Evolutionary conservation across 768 basidiomycete species (phyloP).

Genomic region (Xanthoconium stramineum): DNA sequence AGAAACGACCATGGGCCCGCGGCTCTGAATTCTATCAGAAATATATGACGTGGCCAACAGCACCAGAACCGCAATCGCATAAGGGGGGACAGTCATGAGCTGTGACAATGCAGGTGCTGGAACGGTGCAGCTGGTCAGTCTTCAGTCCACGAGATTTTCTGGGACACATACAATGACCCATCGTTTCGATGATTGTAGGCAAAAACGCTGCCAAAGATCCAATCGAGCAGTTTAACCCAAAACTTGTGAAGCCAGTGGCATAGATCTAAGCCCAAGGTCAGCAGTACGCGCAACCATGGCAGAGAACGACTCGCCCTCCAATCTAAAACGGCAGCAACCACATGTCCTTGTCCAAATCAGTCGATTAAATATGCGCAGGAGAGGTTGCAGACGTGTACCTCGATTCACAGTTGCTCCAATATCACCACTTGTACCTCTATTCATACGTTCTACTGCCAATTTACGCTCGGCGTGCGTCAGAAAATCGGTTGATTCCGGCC

Average conservation of each 20-base stretch:
- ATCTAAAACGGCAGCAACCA: slow-evolving; percentile 43
- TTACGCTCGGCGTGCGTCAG: slow-evolving; percentile 33
- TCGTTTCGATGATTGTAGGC: slow-evolving; percentile 52
- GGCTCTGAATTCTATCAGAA: slow-evolving; percentile 45
- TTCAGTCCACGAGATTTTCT: not conserved
- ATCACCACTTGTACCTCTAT: slow-evolving; percentile 43
- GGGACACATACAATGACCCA: slow-evolving; percentile 40
- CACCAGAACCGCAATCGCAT: slow-evolving; percentile 41
- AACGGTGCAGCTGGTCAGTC: slow-evolving; percentile 2
- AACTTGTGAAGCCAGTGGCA: slow-evolving; percentile 44
- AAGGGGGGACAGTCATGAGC: slow-evolving; percentile 53
- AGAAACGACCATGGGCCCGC: slow-evolving; percentile 38
- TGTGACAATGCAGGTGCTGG: slow-evolving; percentile 45
- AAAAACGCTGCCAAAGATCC: slow-evolving; percentile 51
- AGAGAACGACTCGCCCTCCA: slow-evolving; percentile 36
- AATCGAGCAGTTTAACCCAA: slow-evolving; percentile 46
- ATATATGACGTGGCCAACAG: slow-evolving; percentile 35
- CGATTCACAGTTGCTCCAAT: slow-evolving; percentile 39
- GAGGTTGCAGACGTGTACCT: slow-evolving; percentile 21
- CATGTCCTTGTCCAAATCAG: slow-evolving; percentile 33
- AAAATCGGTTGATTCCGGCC: slow-evolving; percentile 34
- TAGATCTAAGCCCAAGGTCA: slow-evolving; percentile 35
- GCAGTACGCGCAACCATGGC: not conserved
- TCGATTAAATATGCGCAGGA: not conserved
- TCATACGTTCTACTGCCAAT: slow-evolving; percentile 33